A percentile compares a stretch with the other conserved stretches of the same genome.
phyloP scores from a whole-genome alignment of 257 asterid species.

The Euphrasia confusa region DNA sequence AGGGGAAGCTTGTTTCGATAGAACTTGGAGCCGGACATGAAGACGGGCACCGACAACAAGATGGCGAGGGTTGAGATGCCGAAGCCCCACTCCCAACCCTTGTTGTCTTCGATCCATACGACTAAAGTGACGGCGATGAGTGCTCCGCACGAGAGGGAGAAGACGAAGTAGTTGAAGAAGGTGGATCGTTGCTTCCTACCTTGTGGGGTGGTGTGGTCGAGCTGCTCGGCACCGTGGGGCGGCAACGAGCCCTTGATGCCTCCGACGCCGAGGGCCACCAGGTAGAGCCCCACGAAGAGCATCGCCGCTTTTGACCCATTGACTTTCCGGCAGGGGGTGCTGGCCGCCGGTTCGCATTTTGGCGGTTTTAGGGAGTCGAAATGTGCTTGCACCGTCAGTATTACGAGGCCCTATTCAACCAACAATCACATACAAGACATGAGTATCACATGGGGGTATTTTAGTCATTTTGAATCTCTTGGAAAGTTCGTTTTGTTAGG shows the following conservation, averaged over 20 bases:
- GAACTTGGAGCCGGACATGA: conserved; percentile 57
- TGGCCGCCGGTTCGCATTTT: conserved; percentile 33
- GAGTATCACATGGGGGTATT: no score
- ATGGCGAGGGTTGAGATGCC: conserved; percentile 56
- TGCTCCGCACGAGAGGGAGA: conserved; percentile 58
- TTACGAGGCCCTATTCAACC: conserved; percentile 57
- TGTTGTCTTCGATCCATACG: conserved; percentile 83
- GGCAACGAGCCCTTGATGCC: conserved; percentile 80
- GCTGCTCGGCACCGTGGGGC: conserved; percentile 73
- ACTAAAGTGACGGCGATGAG: conserved; percentile 72
- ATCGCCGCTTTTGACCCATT: conserved; percentile 67
- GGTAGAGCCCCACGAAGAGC: conserved; percentile 61
- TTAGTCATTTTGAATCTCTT: no score
- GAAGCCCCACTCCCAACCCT: conserved; percentile 89
- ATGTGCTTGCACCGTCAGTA: conserved; percentile 64
- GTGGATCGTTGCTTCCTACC: conserved; percentile 63
- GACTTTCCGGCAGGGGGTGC: conserved; percentile 45
- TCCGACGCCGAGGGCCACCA: conserved; percentile 74
- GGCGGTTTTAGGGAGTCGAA: conserved; percentile 48
- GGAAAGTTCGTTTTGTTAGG: no score
- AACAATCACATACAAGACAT: no score
- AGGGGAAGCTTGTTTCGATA: conserved; percentile 59
- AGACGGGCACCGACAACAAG: conserved; percentile 50
- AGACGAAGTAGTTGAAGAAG: conserved; percentile 76
- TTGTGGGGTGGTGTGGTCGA: conserved; percentile 42